Conservation (phyloP, 2,329 filamentous ascomycete genomes). For the Ophiostoma perfectum region DNA sequence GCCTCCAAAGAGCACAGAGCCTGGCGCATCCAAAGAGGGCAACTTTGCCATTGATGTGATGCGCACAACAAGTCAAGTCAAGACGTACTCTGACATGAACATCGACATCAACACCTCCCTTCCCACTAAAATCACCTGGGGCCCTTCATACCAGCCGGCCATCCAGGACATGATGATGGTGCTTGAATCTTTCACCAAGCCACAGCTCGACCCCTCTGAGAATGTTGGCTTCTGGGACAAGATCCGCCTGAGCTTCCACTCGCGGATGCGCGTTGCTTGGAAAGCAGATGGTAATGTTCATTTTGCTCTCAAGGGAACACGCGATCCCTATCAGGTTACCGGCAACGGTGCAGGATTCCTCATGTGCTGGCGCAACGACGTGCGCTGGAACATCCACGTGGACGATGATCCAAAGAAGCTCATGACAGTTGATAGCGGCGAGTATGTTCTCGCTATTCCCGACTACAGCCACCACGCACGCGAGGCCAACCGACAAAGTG, state of each 20-base stretch:
- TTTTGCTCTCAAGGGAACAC: constrained; percentile 80
- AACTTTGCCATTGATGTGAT: constrained; percentile 81
- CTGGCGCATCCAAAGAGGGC: constrained; percentile 50
- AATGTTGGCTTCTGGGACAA: constrained; percentile 98
- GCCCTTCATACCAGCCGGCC: constrained; percentile 92
- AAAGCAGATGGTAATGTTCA: constrained; percentile 95
- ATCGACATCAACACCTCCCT: constrained; percentile 90
- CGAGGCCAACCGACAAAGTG: constrained; percentile 48
- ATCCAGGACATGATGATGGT: constrained; percentile 99
- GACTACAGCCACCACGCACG: constrained; percentile 87
- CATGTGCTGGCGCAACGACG: constrained; percentile 97
- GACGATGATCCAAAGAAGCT: constrained; percentile 86
- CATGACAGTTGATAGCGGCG: constrained; percentile 92
- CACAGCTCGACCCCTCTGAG: constrained; percentile 88
- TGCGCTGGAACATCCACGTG: constrained; percentile 77
- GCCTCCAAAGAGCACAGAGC: constrained; percentile 59
- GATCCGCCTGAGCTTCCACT: constrained; percentile 89
- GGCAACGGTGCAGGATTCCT: constrained; percentile 90
- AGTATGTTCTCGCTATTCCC: constrained; percentile 89
- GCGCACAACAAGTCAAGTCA: constrained; percentile 88
- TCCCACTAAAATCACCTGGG: constrained; percentile 93
- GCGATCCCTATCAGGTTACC: constrained; percentile 90
- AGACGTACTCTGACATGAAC: constrained; percentile 89
- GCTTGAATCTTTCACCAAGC: constrained; percentile 94
- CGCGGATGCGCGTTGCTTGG: constrained; percentile 82